Conservation (phyloP, 176 grass and related monocot genomes). For the Oryza nivara region DNA sequence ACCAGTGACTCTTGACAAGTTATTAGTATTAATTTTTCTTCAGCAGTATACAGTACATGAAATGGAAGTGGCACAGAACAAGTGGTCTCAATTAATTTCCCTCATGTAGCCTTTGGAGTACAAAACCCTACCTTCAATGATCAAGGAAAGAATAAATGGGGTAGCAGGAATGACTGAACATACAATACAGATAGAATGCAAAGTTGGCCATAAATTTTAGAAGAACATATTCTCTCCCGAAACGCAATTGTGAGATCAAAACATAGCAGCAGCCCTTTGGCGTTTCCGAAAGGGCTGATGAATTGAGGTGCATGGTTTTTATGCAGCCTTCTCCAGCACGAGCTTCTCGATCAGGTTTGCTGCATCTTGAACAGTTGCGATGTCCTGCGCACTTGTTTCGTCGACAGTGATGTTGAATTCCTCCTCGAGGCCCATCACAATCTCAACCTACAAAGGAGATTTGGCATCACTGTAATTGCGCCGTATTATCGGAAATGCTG, state of each 20-base stretch:
- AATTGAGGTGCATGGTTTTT: background rate
- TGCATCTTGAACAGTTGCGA: slow-evolving; percentile 59
- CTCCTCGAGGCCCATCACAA: slow-evolving; percentile 66
- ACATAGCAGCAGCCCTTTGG: background rate
- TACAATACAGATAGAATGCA: slow-evolving; percentile 34
- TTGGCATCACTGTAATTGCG: background rate
- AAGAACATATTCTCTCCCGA: background rate
- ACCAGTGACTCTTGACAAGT: background rate
- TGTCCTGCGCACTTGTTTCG: slow-evolving; percentile 58
- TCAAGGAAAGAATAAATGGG: slow-evolving; percentile 32
- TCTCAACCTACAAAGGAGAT: slow-evolving; percentile 55
- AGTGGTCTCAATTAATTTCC: slow-evolving; percentile 24
- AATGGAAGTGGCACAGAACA: background rate
- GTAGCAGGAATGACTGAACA: slow-evolving; percentile 36
- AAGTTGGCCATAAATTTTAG: background rate
- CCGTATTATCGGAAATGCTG: background rate
- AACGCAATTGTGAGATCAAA: slow-evolving; percentile 9
- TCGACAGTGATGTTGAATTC: slow-evolving; percentile 59
- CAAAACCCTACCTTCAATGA: slow-evolving; percentile 41
- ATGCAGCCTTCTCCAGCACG: slow-evolving; percentile 42
- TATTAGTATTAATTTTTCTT: slow-evolving; percentile 18
- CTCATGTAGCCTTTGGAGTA: slow-evolving; percentile 34
- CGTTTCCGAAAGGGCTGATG: background rate
- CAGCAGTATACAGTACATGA: slow-evolving; percentile 31
- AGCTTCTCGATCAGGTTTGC: slow-evolving; percentile 68